These are phyloP conservation scores for Rhododendron henanense DNA, from an alignment of 148 eudicot genomes.

Conservation along the genomic window DNA sequence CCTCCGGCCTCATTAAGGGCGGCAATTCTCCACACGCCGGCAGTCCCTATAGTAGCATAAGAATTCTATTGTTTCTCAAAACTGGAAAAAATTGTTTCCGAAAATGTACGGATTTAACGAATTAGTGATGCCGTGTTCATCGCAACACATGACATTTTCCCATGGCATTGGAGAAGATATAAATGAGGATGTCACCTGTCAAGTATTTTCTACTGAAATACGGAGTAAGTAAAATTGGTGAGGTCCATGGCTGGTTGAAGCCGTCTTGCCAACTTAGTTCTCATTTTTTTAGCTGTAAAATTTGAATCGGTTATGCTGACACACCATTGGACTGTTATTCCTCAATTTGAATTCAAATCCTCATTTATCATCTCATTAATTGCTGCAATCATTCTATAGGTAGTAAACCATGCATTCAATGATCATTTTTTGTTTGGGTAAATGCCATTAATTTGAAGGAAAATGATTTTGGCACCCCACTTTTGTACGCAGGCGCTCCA, in stretches of 20 bases:
- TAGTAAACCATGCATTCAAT: not conserved
- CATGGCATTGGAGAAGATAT: not conserved
- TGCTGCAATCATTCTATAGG: not conserved
- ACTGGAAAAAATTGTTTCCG: not conserved
- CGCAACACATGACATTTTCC: not conserved
- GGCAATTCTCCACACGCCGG: constrained; percentile 74
- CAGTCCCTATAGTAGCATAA: constrained; percentile 42
- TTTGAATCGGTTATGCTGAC: not conserved
- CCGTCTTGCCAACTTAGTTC: not conserved
- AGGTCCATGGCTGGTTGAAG: not conserved
- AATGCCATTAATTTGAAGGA: not conserved
- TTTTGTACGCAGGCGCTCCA: too few relatives aligned
- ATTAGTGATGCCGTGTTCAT: not conserved
- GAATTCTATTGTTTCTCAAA: not conserved
- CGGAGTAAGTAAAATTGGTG: not conserved
- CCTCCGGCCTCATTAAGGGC: constrained; percentile 84
- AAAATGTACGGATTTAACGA: not conserved
- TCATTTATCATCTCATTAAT: not conserved
- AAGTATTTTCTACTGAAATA: not conserved
- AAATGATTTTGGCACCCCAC: too few relatives aligned
- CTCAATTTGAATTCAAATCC: not conserved
- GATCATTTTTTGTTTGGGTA: not conserved
- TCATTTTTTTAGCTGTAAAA: not conserved
- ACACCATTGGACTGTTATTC: too few relatives aligned
- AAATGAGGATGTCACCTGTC: not conserved